A percentile compares a stretch with the other conserved stretches of the same genome.
phyloP scores from a whole-genome alignment of 2,329 filamentous ascomycete species.

The Cladophialophora exuberans region DNA sequence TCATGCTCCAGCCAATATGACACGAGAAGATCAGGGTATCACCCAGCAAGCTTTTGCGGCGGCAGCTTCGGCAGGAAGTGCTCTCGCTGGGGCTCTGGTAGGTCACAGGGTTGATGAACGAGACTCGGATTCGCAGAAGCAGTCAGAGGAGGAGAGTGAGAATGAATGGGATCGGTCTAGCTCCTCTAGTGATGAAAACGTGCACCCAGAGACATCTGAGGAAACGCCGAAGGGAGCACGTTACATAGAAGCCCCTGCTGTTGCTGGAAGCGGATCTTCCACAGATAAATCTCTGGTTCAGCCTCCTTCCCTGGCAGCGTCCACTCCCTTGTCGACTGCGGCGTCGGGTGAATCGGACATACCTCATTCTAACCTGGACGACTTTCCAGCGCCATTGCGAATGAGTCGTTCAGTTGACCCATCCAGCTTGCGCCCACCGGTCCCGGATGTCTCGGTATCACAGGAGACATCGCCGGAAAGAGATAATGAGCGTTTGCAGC shows the following conservation, averaged over 20 bases:
- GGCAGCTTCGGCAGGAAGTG: slow-evolving; percentile 51
- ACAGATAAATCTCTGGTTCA: neutral
- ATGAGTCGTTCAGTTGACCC: slow-evolving; percentile 22
- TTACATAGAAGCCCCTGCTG: neutral
- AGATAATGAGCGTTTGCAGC: slow-evolving; percentile 49
- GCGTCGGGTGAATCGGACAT: slow-evolving; percentile 6
- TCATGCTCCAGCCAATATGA: slow-evolving; percentile 15
- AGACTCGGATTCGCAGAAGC: slow-evolving; percentile 23
- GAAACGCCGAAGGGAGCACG: neutral
- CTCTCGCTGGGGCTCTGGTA: slow-evolving; percentile 52
- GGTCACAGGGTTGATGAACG: slow-evolving; percentile 39
- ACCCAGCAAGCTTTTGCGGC: slow-evolving; percentile 42
- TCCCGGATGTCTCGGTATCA: slow-evolving; percentile 39
- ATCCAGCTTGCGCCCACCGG: slow-evolving; percentile 36
- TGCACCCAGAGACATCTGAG: slow-evolving; percentile 46
- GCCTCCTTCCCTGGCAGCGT: neutral
- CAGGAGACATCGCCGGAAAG: slow-evolving; percentile 43
- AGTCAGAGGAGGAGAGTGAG: slow-evolving; percentile 33
- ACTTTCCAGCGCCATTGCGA: slow-evolving; percentile 32
- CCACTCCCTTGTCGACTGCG: slow-evolving; percentile 8
- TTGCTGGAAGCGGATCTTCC: neutral
- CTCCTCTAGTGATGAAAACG: slow-evolving; percentile 45
- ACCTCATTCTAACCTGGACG: slow-evolving; percentile 28
- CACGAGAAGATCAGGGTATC: slow-evolving; percentile 12
- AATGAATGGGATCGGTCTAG: slow-evolving; percentile 36